Evolutionary conservation across 495 filamentous ascomycete genomes (phyloP), one percentile per base, ranked within the genome.

Genomic region (Daldinia loculata): DNA sequence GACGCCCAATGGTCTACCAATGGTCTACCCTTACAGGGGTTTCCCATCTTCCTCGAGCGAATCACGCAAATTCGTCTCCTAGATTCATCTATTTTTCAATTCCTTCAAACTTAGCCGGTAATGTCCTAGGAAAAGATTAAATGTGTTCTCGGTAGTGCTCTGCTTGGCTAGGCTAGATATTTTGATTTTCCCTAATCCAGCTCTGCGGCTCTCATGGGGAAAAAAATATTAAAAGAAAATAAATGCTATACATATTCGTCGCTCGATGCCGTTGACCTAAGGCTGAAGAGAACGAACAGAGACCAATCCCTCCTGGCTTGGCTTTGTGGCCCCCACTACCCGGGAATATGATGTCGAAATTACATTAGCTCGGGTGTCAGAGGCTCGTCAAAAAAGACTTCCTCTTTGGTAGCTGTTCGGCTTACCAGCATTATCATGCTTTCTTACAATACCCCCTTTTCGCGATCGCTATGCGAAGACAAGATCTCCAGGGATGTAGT

Each of bases 401-500:
- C 30, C 27, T 53, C 61, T 55, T 39, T 58, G 45, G 53, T 32
- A 56, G 30, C 57, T 55, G 27, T 63, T 69, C 63, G 66, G 32
- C 41, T 32, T 52, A 36, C 38, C 36, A 51, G 57, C 34, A 52
- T 48, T 36, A 57, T 69, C 15, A 56, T 17, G 36, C n/a, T 61
- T 59, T 52, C 27, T 51, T 63, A 67, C 63, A 58, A 27, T 55
- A 29, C 32, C 22, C 19, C 34, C 38, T 29, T 59, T 72, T 63
- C 9, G 60, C 66, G 70, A 76, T 74, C 68, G 56, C 39, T 67
- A 63, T 67, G 64, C 70, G 65, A 67, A 66, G 56, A 73, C 75
- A 70, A 74, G 70, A 72, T 77, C 66, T 70, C 73, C 74, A 70
- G 65, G 65, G 65, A 52, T 36, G 57, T 58, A 62, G 75, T 53